Percentiles rank a stretch among this genome's conserved stretches.
phyloP scores from a whole-genome alignment of 257 asterid species.

The Solanum paucissectum region DNA sequence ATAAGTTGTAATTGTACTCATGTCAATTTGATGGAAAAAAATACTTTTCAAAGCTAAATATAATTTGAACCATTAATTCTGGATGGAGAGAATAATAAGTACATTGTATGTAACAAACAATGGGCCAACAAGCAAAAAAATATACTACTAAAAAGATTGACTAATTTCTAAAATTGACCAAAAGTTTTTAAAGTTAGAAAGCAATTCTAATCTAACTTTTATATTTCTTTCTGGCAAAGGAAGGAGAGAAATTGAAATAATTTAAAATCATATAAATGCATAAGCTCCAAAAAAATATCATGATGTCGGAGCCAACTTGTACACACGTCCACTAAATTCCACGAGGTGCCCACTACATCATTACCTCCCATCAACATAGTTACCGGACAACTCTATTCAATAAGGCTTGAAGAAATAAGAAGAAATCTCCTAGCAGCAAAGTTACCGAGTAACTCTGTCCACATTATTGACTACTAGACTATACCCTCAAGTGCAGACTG shows the following conservation, averaged over 20 bases:
- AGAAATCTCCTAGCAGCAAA: neutral
- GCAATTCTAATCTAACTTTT: neutral
- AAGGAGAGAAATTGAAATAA: neutral
- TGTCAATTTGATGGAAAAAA: neutral
- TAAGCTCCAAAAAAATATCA: neutral
- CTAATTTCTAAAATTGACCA: neutral
- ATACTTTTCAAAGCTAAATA: neutral
- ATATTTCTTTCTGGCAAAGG: neutral
- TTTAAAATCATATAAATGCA: neutral
- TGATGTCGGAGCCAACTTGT: neutral
- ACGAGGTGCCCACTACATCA: neutral
- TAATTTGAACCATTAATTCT: neutral
- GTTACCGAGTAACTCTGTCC: neutral
- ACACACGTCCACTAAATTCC: neutral
- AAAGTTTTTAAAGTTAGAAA: neutral
- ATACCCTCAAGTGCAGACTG: neutral
- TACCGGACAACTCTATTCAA: neutral
- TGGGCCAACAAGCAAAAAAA: neutral
- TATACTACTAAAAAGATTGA: neutral
- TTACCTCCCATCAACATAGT: neutral
- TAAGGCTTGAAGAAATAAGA: neutral
- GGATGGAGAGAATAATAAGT: neutral
- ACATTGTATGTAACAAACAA: neutral
- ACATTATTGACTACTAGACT: neutral
- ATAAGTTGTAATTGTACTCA: neutral